Conservation (phyloP, 2,329 filamentous ascomycete species). For the Fusarium guadeloupense region DNA sequence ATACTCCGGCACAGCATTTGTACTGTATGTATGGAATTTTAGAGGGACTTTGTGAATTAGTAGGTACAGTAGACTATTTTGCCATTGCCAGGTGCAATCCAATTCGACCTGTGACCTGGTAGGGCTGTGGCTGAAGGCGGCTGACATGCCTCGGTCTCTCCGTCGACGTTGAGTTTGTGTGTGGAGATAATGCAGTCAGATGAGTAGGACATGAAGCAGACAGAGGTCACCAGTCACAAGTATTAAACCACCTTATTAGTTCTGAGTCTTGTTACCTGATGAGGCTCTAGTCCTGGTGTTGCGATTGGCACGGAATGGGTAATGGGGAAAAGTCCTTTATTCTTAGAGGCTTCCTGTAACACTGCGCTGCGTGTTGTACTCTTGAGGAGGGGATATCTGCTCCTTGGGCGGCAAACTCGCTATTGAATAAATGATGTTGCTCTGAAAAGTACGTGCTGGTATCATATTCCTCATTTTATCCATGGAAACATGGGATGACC, state of each 20-base stretch:
- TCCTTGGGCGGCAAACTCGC: background rate
- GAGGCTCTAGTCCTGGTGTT: background rate
- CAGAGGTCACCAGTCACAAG: background rate
- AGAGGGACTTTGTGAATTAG: background rate
- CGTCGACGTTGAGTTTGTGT: slow-evolving; percentile 16
- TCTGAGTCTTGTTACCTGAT: too few relatives aligned
- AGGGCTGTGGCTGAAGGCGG: slow-evolving; percentile 33
- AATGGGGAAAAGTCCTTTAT: background rate
- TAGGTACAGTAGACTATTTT: too few relatives aligned
- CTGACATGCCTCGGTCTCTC: slow-evolving; percentile 35
- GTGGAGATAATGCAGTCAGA: slow-evolving; percentile 32
- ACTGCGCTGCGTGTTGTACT: background rate
- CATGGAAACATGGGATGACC: background rate
- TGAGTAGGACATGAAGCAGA: slow-evolving; percentile 20
- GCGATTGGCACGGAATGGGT: background rate
- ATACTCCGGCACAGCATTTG: background rate
- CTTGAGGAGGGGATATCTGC: background rate
- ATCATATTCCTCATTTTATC: background rate
- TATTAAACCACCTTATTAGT: slow-evolving; percentile 1
- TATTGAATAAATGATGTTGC: background rate
- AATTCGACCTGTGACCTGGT: slow-evolving; percentile 10
- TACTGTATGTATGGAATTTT: background rate
- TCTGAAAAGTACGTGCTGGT: too few relatives aligned
- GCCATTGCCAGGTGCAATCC: background rate
- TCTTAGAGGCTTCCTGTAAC: background rate